Evolutionary conservation across 768 basidiomycete species (phyloP).

Genomic region (Termitomyces titanicus): DNA sequence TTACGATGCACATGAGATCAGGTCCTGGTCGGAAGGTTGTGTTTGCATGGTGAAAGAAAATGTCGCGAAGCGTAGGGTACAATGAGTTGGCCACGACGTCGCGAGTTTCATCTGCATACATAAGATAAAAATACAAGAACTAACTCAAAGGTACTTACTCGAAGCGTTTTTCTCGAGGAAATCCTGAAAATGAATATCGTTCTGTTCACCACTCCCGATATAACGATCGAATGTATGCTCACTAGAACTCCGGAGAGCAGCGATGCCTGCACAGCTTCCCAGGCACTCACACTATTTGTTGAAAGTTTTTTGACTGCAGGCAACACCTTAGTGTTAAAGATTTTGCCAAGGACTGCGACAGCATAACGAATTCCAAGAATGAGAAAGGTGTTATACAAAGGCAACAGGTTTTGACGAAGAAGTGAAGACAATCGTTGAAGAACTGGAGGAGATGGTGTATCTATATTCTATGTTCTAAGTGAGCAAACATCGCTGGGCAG

Average conservation of each 20-base stretch:
- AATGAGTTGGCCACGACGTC: constrained; percentile 19
- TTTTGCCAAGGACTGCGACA: constrained; percentile 33
- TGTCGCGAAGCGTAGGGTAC: constrained; percentile 20
- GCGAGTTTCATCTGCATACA: constrained; percentile 32
- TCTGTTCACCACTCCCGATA: not conserved
- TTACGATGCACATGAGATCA: constrained; percentile 24
- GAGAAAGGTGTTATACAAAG: constrained; percentile 39
- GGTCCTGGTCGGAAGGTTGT: constrained; percentile 5
- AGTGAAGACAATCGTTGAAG: constrained; percentile 34
- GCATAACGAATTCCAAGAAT: constrained; percentile 37
- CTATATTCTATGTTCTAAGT: constrained; percentile 32
- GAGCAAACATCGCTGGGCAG: not conserved
- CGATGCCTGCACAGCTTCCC: constrained; percentile 44
- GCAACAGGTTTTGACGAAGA: constrained; percentile 39
- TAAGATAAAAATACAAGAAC: constrained; percentile 20
- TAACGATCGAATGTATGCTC: constrained; percentile 3
- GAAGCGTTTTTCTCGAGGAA: constrained; percentile 27
- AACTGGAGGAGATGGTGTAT: constrained; percentile 31
- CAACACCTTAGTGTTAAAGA: constrained; percentile 36
- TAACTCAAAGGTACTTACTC: constrained; percentile 14
- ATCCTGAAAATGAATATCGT: constrained; percentile 18
- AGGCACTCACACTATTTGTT: constrained; percentile 20
- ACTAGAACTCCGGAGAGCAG: constrained; percentile 55
- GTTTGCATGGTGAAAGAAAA: constrained; percentile 13
- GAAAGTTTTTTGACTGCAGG: constrained; percentile 19